Percentiles rank a stretch among this genome's conserved stretches.
phyloP scores from a whole-genome alignment of 495 filamentous ascomycete species.

The Lasiosphaeris hirsuta region DNA sequence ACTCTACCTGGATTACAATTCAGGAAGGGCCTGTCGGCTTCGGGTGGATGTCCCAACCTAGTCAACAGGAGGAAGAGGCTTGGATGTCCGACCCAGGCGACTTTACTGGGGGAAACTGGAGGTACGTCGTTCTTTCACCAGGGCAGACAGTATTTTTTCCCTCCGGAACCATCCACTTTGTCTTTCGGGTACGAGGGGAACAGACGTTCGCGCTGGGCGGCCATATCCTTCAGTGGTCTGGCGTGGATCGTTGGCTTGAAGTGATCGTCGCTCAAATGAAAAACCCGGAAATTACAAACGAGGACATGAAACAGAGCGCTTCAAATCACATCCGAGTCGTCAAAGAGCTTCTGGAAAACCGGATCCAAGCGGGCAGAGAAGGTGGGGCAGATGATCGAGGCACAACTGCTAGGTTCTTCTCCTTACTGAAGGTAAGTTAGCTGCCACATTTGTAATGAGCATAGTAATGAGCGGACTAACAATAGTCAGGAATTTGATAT shows the following conservation, averaged over 20 bases:
- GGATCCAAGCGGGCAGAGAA: slow-evolving; percentile 2
- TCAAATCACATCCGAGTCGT: slow-evolving; percentile 16
- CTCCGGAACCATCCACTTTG: slow-evolving; percentile 35
- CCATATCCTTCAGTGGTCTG: slow-evolving; percentile 24
- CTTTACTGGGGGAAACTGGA: slow-evolving; percentile 28
- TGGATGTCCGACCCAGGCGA: slow-evolving; percentile 21
- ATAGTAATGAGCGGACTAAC: no score
- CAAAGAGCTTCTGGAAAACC: slow-evolving; percentile 8
- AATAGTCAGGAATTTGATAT: no score
- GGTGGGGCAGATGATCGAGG: slow-evolving; percentile 12
- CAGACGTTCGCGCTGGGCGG: slow-evolving; percentile 24
- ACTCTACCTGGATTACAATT: no score
- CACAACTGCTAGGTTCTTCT: slow-evolving; percentile 10
- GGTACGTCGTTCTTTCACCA: slow-evolving; percentile 27
- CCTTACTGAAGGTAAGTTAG: slow-evolving; percentile 7
- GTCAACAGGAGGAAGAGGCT: slow-evolving; percentile 16
- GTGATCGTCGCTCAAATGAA: slow-evolving; percentile 16
- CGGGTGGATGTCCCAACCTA: slow-evolving; percentile 10
- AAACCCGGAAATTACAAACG: slow-evolving; percentile 19
- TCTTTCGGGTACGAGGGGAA: slow-evolving; percentile 23
- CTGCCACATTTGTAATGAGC: no score
- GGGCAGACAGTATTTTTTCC: slow-evolving; percentile 34
- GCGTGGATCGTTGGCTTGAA: slow-evolving; percentile 18
- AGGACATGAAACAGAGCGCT: slow-evolving; percentile 20
- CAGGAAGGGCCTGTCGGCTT: background rate